phyloP scores from a whole-genome alignment of 768 basidiomycete genomes.

The Psilocybe cyanescens region DNA sequence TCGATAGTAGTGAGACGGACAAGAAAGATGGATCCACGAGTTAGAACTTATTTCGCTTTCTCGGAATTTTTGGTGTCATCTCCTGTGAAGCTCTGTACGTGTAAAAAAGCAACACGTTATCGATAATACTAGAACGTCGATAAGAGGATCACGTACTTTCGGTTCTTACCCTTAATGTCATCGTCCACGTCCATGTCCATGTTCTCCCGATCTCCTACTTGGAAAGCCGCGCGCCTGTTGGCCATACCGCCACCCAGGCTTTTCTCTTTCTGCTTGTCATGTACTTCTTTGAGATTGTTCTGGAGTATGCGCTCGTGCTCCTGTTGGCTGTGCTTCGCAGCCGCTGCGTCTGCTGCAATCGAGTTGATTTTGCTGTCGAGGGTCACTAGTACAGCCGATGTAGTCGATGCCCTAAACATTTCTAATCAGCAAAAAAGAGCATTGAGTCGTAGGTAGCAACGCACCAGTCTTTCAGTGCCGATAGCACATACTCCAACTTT shows the following conservation, averaged over 20 bases:
- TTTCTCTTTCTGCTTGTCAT: constrained; percentile 67
- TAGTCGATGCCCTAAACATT: constrained; percentile 65
- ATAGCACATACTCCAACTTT: constrained; percentile 61
- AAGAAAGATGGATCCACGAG: not conserved
- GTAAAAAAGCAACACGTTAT: not conserved
- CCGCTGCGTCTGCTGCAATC: constrained; percentile 49
- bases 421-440: constrained; percentile 1
- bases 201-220: constrained; percentile 34
- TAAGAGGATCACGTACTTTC: constrained; percentile 51
- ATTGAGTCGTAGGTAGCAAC: constrained; percentile 20
- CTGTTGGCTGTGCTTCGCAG: constrained; percentile 43
- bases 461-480: constrained; percentile 70
- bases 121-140: not conserved
- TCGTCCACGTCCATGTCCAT: constrained; percentile 74
- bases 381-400: constrained; percentile 68
- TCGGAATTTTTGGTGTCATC: constrained; percentile 45
- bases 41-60: constrained; percentile 64
- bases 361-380: constrained; percentile 71
- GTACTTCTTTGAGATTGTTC: constrained; percentile 59
- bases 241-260: constrained; percentile 37
- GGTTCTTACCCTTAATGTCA: constrained; percentile 57
- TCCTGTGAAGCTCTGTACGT: constrained; percentile 42
- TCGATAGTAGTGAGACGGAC: not conserved
- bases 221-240: constrained; percentile 23
- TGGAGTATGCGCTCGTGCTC: constrained; percentile 61